phyloP scores from a whole-genome alignment of 192 early-diverging fungal species.

The Paraglomus brasilianum region DNA sequence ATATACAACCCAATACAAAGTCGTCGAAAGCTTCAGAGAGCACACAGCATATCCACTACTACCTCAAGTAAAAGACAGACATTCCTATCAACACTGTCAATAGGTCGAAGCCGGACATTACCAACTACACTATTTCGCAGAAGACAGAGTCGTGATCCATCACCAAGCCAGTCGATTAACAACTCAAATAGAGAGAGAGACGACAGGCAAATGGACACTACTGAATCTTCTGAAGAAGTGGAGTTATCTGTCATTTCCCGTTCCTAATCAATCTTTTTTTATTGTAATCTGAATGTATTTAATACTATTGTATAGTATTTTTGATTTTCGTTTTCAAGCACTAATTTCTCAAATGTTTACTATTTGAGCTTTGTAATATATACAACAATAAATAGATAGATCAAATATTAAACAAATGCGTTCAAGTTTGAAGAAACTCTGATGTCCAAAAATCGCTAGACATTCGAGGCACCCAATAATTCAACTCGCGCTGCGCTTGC shows the following conservation, averaged over 20 bases:
- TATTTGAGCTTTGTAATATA: too few relatives aligned
- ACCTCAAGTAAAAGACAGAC: not conserved
- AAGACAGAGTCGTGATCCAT: not conserved
- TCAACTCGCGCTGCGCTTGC: too few relatives aligned
- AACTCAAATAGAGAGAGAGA: not conserved
- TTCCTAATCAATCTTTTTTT: not conserved
- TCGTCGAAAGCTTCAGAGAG: not conserved
- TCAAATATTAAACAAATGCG: too few relatives aligned
- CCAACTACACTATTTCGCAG: conserved; percentile 13
- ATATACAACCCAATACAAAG: conserved; percentile 35
- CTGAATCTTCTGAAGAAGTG: conserved; percentile 7
- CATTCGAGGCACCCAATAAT: too few relatives aligned
- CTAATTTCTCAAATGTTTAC: too few relatives aligned
- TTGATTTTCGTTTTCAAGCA: too few relatives aligned
- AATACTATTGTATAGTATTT: too few relatives aligned
- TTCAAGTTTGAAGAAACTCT: too few relatives aligned
- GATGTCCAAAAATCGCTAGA: too few relatives aligned
- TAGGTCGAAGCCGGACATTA: conserved; percentile 20
- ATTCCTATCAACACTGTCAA: not conserved
- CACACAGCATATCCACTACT: not conserved
- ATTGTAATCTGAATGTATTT: too few relatives aligned
- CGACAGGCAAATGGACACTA: not conserved
- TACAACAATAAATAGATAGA: too few relatives aligned
- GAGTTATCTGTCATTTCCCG: conserved; percentile 12
- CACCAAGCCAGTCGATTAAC: not conserved